Conservation (phyloP, 1,284 basidiomycete species). For the Afroboletus lepidellus region DNA sequence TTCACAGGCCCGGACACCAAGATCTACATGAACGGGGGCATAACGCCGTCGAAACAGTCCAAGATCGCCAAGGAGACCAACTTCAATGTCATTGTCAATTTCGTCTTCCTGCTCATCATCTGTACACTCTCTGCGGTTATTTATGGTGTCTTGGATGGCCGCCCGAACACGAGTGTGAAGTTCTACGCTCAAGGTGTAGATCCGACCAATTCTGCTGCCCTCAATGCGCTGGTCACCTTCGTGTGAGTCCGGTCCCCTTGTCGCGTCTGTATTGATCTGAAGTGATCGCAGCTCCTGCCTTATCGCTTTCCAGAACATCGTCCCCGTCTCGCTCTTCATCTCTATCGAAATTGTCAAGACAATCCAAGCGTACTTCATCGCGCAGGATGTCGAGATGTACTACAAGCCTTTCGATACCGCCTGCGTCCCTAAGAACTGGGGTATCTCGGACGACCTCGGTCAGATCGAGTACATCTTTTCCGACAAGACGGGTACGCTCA, state of each 20-base stretch:
- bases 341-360: conserved; percentile 98
- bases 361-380: conserved; percentile 96
- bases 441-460: conserved; percentile 95
- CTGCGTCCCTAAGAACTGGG: conserved; percentile 97
- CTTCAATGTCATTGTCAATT: conserved; percentile 97
- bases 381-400: conserved; percentile 97
- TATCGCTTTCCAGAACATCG: conserved; percentile 97
- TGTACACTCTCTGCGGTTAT: conserved; percentile 74
- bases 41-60: conserved; percentile 88
- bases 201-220: conserved; percentile 56
- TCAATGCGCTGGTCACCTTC: conserved; percentile 89
- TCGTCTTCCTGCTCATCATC: conserved; percentile 76
- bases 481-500: conserved; percentile 96
- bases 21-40: conserved; percentile 96
- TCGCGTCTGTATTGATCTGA: conserved; percentile 11
- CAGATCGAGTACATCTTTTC: conserved; percentile 98
- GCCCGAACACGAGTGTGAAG: conserved; percentile 64
- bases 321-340: conserved; percentile 96
- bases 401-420: conserved; percentile 85
- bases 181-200: conserved; percentile 72
- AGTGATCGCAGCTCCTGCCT: conserved; percentile 64
- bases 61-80: conserved; percentile 99
- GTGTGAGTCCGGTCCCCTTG: conserved; percentile 55
- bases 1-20: conserved; percentile 97
- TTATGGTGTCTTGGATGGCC: conserved; percentile 71